phyloP scores from a whole-genome alignment of 73 alveolate genomes.

The Tetrahymena elliotti region DNA sequence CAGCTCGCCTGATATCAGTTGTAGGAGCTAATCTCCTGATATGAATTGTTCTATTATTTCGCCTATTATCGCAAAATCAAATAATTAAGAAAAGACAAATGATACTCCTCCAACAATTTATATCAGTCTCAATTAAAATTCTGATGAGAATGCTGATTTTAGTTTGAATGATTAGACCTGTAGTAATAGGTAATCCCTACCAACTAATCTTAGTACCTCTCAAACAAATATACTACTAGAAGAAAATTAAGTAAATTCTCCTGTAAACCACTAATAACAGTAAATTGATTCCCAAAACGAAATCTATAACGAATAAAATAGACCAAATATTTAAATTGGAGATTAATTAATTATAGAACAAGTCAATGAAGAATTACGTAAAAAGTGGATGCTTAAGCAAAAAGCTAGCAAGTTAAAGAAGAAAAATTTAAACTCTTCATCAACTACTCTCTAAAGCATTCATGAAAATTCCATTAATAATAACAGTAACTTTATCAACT shows the following conservation, averaged over 20 bases:
- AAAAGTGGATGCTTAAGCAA: neutral
- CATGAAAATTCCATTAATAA: neutral
- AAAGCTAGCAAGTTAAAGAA: neutral
- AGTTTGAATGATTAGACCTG: neutral
- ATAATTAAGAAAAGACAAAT: too few species aligned
- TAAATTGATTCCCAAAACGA: neutral
- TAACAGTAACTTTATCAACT: neutral
- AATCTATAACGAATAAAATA: neutral
- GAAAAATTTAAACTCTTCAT: neutral
- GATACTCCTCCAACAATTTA: too few species aligned
- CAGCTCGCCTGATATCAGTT: neutral
- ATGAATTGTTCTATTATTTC: neutral
- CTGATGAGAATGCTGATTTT: neutral
- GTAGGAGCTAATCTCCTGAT: neutral
- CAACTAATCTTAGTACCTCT: neutral
- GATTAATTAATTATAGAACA: neutral
- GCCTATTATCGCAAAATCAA: neutral
- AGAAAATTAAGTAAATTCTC: neutral
- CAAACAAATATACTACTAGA: neutral
- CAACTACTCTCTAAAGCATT: neutral
- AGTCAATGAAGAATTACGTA: neutral
- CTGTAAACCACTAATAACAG: neutral
- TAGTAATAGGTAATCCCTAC: neutral
- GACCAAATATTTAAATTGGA: neutral
- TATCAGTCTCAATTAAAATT: too few species aligned